Evolutionary conservation across 208 protist species (phyloP), one percentile per base, ranked within the genome.

Genomic region (Trypanosoma melophagium): DNA sequence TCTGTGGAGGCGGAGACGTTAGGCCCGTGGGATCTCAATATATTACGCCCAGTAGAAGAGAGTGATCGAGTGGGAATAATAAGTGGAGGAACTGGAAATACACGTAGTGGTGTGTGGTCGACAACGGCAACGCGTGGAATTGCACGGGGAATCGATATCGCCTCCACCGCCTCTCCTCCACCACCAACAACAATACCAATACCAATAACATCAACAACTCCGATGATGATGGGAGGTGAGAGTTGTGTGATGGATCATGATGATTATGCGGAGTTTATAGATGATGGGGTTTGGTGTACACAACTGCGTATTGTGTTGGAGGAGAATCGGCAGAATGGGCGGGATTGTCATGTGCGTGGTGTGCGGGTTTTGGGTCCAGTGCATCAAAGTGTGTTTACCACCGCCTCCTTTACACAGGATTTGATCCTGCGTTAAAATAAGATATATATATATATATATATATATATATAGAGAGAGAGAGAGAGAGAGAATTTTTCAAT

Each of bases 271-370:
- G 64, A 74, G 10, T 69, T 71, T 70, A 60, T 56, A 16, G 51
- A 57, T 40, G 70, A 72, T 21, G 56, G 76, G 55, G 71, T 94
- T 24, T 91, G 84, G 83, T 89, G 85, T 66, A 91, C 85, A 25
- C 59, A 74, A 25, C 41, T 91, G 13, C 74, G 84, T 25, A 58
- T 91, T 25, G 60, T 75, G 57, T 69, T 95, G 49, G 71, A 80
- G 41, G 84, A 89, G 64, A 96, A 96, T 60, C 78, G 89, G 47
- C 76, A 92, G 38, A 87, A 92, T 55, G 90, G 90, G 3, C 66
- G 90, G 0, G 90, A 96, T 74, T 92, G 86, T 52, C 90, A 94
- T 55, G 73, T 96, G 19, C 80, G 90, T 38, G 86, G 83, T 2
- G 66, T 96, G 47, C 71, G 81, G 8, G 74, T 96, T 19, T 66